A percentile compares a stretch with the other conserved stretches of the same genome.
Conservation (phyloP, 768 basidiomycete genomes). For the Fomitopsis serialis region DNA sequence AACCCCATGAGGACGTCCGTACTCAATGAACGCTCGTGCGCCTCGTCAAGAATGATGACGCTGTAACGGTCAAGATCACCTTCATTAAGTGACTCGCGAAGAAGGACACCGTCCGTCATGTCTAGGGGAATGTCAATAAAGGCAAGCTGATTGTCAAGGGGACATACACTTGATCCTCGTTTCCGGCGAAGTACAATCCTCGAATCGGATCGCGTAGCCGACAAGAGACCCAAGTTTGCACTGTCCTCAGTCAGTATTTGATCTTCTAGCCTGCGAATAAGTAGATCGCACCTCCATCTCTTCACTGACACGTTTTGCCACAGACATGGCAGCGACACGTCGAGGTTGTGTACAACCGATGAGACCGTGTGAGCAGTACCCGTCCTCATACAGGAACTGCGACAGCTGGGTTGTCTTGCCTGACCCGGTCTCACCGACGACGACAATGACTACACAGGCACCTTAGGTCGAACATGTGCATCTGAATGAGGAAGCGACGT, state of each 20-base stretch:
- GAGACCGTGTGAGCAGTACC: slow-evolving; percentile 84
- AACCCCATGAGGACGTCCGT: slow-evolving; percentile 99
- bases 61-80: slow-evolving; percentile 97
- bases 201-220: slow-evolving; percentile 97
- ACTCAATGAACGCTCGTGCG: slow-evolving; percentile 94
- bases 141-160: too few species aligned
- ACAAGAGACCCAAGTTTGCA: slow-evolving; percentile 88
- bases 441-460: slow-evolving; percentile 65
- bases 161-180: slow-evolving; percentile 94
- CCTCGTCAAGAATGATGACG: slow-evolving; percentile 97
- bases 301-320: slow-evolving; percentile 99
- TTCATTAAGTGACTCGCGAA: slow-evolving; percentile 97
- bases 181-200: slow-evolving; percentile 90
- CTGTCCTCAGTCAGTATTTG: slow-evolving; percentile 27
- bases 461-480: background rate
- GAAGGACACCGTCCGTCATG: slow-evolving; percentile 98
- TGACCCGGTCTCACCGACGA: slow-evolving; percentile 99
- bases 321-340: slow-evolving; percentile 99
- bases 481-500: background rate
- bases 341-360: slow-evolving; percentile 98
- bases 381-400: slow-evolving; percentile 96
- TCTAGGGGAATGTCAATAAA: slow-evolving; percentile 38
- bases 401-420: slow-evolving; percentile 97
- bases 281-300: slow-evolving; percentile 80
- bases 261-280: background rate